Evolutionary conservation across 2,329 filamentous ascomycete genomes (phyloP).

Genomic region (Xylaria sp.): DNA sequence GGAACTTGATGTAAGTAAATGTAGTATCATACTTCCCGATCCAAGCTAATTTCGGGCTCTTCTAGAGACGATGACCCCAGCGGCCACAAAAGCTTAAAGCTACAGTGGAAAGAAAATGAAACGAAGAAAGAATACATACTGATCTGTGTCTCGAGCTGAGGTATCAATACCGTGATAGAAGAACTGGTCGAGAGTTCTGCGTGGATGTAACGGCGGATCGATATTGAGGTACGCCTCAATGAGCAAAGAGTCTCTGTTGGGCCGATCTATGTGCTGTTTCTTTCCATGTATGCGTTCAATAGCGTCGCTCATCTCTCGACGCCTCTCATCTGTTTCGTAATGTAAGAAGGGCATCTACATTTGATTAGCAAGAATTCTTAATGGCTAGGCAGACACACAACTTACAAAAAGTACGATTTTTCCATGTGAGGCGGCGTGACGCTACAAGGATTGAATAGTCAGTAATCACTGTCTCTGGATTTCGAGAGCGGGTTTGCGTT

Average conservation of each 20-base stretch:
- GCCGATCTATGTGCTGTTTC: slow-evolving; percentile 45
- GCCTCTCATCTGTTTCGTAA: slow-evolving; percentile 68
- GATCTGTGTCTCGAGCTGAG: slow-evolving; percentile 67
- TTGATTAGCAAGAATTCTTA: slow-evolving; percentile 12
- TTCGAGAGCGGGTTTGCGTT: background rate
- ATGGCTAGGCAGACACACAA: background rate
- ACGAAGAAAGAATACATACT: slow-evolving; percentile 47
- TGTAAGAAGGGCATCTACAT: slow-evolving; percentile 72
- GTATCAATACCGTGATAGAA: slow-evolving; percentile 74
- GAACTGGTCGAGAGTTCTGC: slow-evolving; percentile 73
- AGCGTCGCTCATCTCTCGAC: slow-evolving; percentile 66
- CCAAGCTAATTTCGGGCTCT: background rate
- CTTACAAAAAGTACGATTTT: slow-evolving; percentile 54
- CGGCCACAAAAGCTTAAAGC: background rate
- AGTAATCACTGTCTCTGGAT: background rate
- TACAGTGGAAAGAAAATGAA: background rate
- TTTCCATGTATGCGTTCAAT: slow-evolving; percentile 53
- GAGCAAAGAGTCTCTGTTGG: slow-evolving; percentile 57
- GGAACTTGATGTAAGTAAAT: background rate
- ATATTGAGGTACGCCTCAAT: slow-evolving; percentile 59
- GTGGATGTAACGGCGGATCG: slow-evolving; percentile 65
- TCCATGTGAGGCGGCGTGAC: slow-evolving; percentile 48
- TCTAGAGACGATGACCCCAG: background rate
- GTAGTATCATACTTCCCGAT: background rate
- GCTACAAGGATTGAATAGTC: slow-evolving; percentile 12